Base-by-base conservation (phyloP, 176 grass and related monocot species). In the Themeda triandra region DNA sequence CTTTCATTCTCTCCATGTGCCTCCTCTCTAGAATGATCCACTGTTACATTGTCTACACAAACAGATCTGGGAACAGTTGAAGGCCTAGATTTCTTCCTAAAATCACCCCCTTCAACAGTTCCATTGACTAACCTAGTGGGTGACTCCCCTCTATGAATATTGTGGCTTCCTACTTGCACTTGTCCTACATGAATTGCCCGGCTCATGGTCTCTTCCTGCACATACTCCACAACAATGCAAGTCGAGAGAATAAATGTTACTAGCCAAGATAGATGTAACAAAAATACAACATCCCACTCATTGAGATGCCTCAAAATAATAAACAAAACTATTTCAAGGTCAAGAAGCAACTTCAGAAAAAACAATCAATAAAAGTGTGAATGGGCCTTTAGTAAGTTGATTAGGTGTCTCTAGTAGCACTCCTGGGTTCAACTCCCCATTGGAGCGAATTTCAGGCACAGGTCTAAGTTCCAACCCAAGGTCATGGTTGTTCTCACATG, bases 1-100 rank as follows among this genome's bases (percentile, higher is more conserved):
- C 44, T 73, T 51, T 42, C 33, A 84, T 10, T 12, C 56, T 73
- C 42, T 33, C 54, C 75, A 64, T 88, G 56, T 54, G 27, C 56
- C 25, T 83, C 71, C 30, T 84, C 33, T 79, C 6, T 66, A 66
- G 42, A 68, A 84, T 44, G 25, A 19, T 79, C 81, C 66, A 53
- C 24, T 69, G 24, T 36, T 44, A 42, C 45, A 33, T 49, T 84
- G n/a, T 83, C 67, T 79, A 71, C 67, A 79, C 5, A 54, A 66
- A 65, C 24, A 39, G 58, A 66, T 84, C 32, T 27, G 9, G 68
- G 45, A 73, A 44, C 21, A 66, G 19, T 45, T 58, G 54, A 73
- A 35, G 53, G 66, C 27, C 13, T 66, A 58, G 24, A 17, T 83
- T 73, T 72, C 86, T 73, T 88, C 37, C 58, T 88, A 72, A 79